phyloP scores from a whole-genome alignment of 768 basidiomycete species.

The Mycena haematopus region DNA sequence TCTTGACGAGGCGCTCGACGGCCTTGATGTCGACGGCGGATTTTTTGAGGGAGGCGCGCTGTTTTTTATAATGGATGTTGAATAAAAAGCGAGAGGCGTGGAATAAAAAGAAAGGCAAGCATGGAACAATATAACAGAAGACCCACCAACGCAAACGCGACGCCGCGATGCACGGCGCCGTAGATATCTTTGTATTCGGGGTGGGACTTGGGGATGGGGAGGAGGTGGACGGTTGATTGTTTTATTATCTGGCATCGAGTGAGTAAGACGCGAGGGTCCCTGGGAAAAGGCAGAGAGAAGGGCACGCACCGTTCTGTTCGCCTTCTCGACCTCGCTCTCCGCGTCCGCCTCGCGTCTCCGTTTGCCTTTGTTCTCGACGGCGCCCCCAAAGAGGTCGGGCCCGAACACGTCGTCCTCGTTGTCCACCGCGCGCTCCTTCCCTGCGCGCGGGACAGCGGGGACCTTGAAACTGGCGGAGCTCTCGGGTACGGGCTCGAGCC shows the following conservation, averaged over 20 bases:
- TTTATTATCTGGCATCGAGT: constrained; percentile 49
- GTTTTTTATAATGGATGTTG: no score
- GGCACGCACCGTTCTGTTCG: constrained; percentile 49
- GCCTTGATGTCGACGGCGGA: constrained; percentile 42
- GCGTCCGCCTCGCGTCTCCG: constrained; percentile 30
- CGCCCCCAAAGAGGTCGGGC: constrained; percentile 3
- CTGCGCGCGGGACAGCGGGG: constrained; percentile 18
- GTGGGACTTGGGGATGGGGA: constrained; percentile 51
- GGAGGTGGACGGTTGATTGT: constrained; percentile 46
- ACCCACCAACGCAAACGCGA: constrained; percentile 57
- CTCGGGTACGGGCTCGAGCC: constrained; percentile 14
- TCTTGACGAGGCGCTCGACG: constrained; percentile 48
- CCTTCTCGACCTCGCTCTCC: constrained; percentile 31
- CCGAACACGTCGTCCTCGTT: constrained; percentile 41
- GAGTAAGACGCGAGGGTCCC: no score
- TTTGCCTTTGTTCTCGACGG: constrained; percentile 37
- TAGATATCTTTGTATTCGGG: constrained; percentile 60
- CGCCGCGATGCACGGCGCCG: constrained; percentile 52
- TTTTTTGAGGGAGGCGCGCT: constrained; percentile 52
- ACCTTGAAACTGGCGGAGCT: constrained; percentile 14
- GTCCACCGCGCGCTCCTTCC: constrained; percentile 21
- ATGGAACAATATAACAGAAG: neutral
- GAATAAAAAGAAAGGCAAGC: neutral
- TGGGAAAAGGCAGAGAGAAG: no score
- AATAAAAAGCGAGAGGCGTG: no score